Conservation (phyloP, 176 grass and related monocot species). For the Cenchrus americanus region DNA sequence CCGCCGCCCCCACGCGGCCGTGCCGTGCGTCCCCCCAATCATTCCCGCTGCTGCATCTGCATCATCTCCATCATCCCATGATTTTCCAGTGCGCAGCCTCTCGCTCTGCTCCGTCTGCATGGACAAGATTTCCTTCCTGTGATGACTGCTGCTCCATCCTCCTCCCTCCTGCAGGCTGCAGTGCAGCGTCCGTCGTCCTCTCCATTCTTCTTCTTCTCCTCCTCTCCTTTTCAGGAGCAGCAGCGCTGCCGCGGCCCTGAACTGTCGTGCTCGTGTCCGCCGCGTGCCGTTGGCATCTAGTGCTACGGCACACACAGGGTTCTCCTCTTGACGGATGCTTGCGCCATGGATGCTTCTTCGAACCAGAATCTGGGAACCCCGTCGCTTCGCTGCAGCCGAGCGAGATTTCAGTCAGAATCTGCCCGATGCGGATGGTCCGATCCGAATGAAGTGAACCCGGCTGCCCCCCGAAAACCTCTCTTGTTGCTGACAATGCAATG, state of each 20-base stretch:
- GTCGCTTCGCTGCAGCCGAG: background rate
- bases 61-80: background rate
- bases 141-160: too few relatives aligned
- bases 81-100: too few relatives aligned
- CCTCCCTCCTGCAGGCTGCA: too few relatives aligned
- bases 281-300: constrained; percentile 5
- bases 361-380: constrained; percentile 14
- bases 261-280: background rate
- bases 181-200: too few relatives aligned
- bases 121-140: too few relatives aligned
- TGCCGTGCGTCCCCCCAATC: background rate
- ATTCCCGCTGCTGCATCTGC: background rate
- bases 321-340: background rate
- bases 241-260: background rate
- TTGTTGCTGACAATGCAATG: too few relatives aligned
- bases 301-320: background rate
- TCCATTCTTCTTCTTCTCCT: too few relatives aligned
- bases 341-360: background rate
- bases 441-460: background rate
- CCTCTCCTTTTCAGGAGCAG: too few relatives aligned
- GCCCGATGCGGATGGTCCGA: background rate
- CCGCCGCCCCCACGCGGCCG: constrained; percentile 15
- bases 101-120: too few relatives aligned
- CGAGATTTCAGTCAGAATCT: background rate
- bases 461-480: too few relatives aligned